These are phyloP conservation scores for Henckelia pumila DNA, from an alignment of 257 asterid species.

Conservation along the genomic window DNA sequence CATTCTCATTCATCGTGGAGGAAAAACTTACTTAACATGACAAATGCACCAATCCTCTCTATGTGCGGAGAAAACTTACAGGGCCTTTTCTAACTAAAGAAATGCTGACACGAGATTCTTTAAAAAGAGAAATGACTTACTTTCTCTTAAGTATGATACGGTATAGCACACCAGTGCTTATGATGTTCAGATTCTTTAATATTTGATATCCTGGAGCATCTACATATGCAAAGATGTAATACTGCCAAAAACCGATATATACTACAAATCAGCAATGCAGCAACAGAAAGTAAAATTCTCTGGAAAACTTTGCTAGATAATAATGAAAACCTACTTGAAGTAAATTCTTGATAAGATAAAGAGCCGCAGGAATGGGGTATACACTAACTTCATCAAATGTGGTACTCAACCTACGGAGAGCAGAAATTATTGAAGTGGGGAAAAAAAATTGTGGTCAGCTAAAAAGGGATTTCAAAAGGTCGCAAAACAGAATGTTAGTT, in stretches of 20 bases:
- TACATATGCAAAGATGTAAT: slow-evolving; percentile 91
- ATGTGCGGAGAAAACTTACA: slow-evolving; percentile 11
- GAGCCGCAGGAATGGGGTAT: slow-evolving; percentile 96
- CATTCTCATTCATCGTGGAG: slow-evolving; percentile 23
- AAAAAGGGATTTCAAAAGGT: background rate
- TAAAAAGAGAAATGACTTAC: slow-evolving; percentile 46
- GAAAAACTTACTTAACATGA: background rate
- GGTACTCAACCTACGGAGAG: slow-evolving; percentile 67
- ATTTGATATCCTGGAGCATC: slow-evolving; percentile 99
- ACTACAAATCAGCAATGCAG: slow-evolving; percentile 27
- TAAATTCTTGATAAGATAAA: slow-evolving; percentile 90
- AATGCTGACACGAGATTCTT: slow-evolving; percentile 17
- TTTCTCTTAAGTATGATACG: slow-evolving; percentile 87
- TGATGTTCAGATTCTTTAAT: slow-evolving; percentile 89
- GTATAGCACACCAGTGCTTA: slow-evolving; percentile 91
- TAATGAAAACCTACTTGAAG: slow-evolving; percentile 67
- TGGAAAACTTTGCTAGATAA: slow-evolving; percentile 13
- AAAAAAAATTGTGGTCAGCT: slow-evolving; percentile 13
- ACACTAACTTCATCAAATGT: slow-evolving; percentile 92
- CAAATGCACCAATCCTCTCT: slow-evolving; percentile 12
- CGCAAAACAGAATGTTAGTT: background rate
- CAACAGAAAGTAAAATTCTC: slow-evolving; percentile 12
- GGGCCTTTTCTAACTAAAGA: slow-evolving; percentile 11
- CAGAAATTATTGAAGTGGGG: slow-evolving; percentile 19
- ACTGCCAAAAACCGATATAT: slow-evolving; percentile 54